Evolutionary conservation across 1,284 basidiomycete species (phyloP), one percentile per base, ranked within the genome.

Genomic region (Irpex sp.): DNA sequence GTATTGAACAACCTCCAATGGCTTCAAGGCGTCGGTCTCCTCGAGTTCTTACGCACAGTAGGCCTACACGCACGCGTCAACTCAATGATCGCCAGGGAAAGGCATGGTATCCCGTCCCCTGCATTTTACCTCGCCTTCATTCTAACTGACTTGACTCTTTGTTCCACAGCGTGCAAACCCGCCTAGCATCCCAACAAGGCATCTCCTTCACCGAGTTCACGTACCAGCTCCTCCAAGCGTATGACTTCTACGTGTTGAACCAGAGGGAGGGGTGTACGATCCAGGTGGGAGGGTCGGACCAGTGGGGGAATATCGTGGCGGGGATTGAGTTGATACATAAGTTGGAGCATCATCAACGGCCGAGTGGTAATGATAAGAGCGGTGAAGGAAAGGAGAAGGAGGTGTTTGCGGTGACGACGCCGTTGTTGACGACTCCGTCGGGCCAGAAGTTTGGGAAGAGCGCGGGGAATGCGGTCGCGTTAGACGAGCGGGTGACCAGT

Each of bases 391-490:
- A n/a, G n/a, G n/a, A n/a, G 6, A 80, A 81, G 49, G 77, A 80
- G 54, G 91, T 87, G 0, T 98, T 85, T 72, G 96, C 95, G 0
- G 74, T 99, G 52, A 99, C 96, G 0, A 92, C 96, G 5, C 96
- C 96, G 5, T 79, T 99, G n/a, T 80, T 99, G 33, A 96, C 94
- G 1, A 97, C 93, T 0, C 80, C 90, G 0, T 82, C 82, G 0
- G 97, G 97, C 1, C 91, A 94, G 68, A 99, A 99, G 78, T 97
- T 99, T 73, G 97, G 97, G 12, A 99, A 99, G 80, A 93, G 90
- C 65, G 91, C 94, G 0, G 96, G 96, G 0, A 99, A 98, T 70
- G 96, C 97, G 0, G 78, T 99, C 0, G 98, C 96, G 92, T 77
- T 98, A 39, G 87, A 96, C 68, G 76, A 82, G 28, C 68, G 74